These are phyloP conservation scores for Takashimella koratensis DNA, from an alignment of 1,284 basidiomycete species.

Conservation along the genomic window DNA sequence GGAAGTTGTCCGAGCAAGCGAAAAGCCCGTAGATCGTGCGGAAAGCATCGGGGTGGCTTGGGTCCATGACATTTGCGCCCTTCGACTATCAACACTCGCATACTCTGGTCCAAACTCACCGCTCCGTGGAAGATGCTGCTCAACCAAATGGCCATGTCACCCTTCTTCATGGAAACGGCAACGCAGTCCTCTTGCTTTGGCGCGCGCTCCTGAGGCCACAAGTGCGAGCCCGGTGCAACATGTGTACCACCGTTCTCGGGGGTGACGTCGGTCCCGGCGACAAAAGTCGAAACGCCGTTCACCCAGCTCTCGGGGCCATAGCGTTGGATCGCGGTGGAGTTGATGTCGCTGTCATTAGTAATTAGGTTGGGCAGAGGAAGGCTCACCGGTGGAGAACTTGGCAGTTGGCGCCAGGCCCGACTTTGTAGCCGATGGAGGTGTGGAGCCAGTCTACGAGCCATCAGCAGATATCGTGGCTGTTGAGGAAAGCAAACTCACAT, in stretches of 20 bases:
- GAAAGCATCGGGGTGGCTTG: slow-evolving; percentile 13
- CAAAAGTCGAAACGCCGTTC: slow-evolving; percentile 18
- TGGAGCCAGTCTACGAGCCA: slow-evolving; percentile 18
- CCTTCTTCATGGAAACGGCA: slow-evolving; percentile 22
- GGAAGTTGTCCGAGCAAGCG: slow-evolving; percentile 19
- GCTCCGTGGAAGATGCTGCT: slow-evolving; percentile 22
- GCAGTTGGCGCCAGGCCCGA: slow-evolving; percentile 13
- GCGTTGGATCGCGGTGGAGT: slow-evolving; percentile 16
- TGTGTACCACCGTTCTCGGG: slow-evolving; percentile 20
- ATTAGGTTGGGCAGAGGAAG: not conserved
- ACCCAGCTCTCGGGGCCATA: slow-evolving; percentile 15
- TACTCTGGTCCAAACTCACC: slow-evolving; percentile 6
- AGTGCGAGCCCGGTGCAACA: slow-evolving; percentile 18
- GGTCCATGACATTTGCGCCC: slow-evolving; percentile 15
- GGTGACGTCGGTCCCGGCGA: slow-evolving; percentile 18
- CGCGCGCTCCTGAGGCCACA: slow-evolving; percentile 20
- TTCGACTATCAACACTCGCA: not conserved
- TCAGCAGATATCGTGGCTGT: not conserved
- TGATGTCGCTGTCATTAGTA: slow-evolving; percentile 9
- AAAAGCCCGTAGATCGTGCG: slow-evolving; percentile 22
- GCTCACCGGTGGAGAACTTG: slow-evolving; percentile 18
- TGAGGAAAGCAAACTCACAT: slow-evolving; percentile 4
- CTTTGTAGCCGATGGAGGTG: slow-evolving; percentile 22
- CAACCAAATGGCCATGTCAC: slow-evolving; percentile 22
- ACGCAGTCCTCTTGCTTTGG: slow-evolving; percentile 19